Conservation (phyloP, 768 basidiomycete species). For the Dacryopinax spathularia region DNA sequence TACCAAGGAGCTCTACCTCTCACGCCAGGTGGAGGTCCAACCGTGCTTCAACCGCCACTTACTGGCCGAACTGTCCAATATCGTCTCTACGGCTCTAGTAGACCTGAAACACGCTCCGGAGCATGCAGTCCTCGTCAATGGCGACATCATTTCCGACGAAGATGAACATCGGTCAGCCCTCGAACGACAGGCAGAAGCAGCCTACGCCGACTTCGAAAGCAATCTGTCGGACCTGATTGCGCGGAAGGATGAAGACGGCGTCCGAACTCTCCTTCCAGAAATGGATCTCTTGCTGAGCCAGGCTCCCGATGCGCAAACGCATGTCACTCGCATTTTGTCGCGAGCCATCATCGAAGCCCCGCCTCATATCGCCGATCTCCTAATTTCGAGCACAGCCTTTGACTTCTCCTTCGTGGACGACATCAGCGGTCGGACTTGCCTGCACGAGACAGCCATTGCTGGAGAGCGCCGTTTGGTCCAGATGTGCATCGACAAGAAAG, state of each 20-base stretch:
- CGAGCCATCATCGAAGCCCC: conserved; percentile 75
- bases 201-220: conserved; percentile 55
- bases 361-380: conserved; percentile 53
- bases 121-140: conserved; percentile 64
- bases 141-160: conserved; percentile 37
- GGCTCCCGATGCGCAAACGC: conserved; percentile 40
- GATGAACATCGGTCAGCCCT: conserved; percentile 32
- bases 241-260: conserved; percentile 40
- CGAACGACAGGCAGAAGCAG: conserved; percentile 46
- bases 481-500: conserved; percentile 60
- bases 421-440: conserved; percentile 86
- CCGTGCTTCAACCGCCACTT: conserved; percentile 94
- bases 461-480: conserved; percentile 64
- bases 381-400: conserved; percentile 57
- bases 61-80: conserved; percentile 83
- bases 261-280: conserved; percentile 55
- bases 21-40: conserved; percentile 96
- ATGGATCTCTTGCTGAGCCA: conserved; percentile 53
- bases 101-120: conserved; percentile 64
- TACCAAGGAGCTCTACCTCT: conserved; percentile 92
- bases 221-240: conserved; percentile 68
- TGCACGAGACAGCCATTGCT: conserved; percentile 85
- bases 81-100: conserved; percentile 68
- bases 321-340: conserved; percentile 89
- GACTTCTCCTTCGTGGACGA: conserved; percentile 90